These are phyloP conservation scores for Sungouiella thailandica DNA, from an alignment of 805 yeast species.

Conservation along the genomic window DNA sequence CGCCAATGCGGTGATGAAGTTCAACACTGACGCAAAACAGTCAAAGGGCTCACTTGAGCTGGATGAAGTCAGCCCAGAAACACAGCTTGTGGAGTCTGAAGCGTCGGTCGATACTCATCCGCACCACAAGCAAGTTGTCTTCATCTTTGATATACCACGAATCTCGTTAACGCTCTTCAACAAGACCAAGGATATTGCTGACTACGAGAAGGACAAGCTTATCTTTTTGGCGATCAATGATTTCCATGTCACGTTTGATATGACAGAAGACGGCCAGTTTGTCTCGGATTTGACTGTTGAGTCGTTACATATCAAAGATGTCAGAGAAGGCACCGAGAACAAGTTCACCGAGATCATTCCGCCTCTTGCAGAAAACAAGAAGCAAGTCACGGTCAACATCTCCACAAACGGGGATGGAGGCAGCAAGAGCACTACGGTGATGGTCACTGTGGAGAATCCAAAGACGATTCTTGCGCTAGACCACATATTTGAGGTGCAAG, in stretches of 20 bases:
- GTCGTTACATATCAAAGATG: constrained; percentile 76
- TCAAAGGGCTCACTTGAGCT: too few species aligned
- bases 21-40: constrained; percentile 8
- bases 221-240: constrained; percentile 49
- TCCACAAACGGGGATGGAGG: constrained; percentile 37
- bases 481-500: constrained; percentile 71
- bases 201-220: constrained; percentile 31
- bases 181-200: constrained; percentile 34
- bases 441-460: constrained; percentile 75
- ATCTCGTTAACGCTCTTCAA: constrained; percentile 59
- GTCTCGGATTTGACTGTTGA: constrained; percentile 59
- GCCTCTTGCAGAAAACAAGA: constrained; percentile 49
- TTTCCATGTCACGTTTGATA: constrained; percentile 44
- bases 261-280: constrained; percentile 52
- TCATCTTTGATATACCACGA: constrained; percentile 57
- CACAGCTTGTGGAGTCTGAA: neutral
- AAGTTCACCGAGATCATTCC: constrained; percentile 82
- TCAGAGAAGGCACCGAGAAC: constrained; percentile 56
- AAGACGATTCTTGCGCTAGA: constrained; percentile 79
- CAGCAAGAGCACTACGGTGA: constrained; percentile 39
- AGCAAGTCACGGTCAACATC: constrained; percentile 65
- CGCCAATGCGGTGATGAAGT: constrained; percentile 48
- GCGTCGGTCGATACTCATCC: constrained; percentile 13
- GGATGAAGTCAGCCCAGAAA: neutral
- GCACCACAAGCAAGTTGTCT: constrained; percentile 35